These are phyloP conservation scores for Coniochaeta hoffmannii DNA, from an alignment of 2,329 filamentous ascomycete genomes.

Conservation along the genomic window DNA sequence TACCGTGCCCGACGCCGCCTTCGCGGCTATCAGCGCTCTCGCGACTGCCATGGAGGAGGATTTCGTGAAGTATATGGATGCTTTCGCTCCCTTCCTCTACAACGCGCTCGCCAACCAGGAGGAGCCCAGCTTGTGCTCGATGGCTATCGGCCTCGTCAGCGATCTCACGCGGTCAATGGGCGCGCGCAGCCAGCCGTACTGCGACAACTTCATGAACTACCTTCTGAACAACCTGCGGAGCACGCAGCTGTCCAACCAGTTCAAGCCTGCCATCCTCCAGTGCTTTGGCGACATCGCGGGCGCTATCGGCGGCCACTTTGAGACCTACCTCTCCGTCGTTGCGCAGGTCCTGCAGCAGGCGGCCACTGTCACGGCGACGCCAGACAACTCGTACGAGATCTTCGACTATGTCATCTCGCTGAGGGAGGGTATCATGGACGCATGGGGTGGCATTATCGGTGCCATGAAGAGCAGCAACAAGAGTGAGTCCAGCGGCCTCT, in stretches of 20 bases:
- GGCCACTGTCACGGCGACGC: constrained; percentile 68
- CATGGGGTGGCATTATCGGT: constrained; percentile 93
- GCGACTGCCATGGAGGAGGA: constrained; percentile 87
- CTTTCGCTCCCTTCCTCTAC: constrained; percentile 87
- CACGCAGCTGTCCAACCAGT: constrained; percentile 82
- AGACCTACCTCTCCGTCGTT: constrained; percentile 87
- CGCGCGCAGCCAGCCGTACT: constrained; percentile 87
- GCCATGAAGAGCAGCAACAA: constrained; percentile 82
- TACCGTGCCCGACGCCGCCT: constrained; percentile 88
- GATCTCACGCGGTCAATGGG: constrained; percentile 91
- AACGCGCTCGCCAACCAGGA: constrained; percentile 94
- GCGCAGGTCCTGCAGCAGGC: constrained; percentile 93
- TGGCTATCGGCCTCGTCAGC: constrained; percentile 95
- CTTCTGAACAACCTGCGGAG: constrained; percentile 88
- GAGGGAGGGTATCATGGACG: constrained; percentile 97
- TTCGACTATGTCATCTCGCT: constrained; percentile 92
- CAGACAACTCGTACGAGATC: constrained; percentile 88
- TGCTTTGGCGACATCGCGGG: constrained; percentile 97
- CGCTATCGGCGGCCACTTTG: constrained; percentile 85
- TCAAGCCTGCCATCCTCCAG: constrained; percentile 96
- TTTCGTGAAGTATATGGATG: constrained; percentile 96
- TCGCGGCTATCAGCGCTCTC: constrained; percentile 85
- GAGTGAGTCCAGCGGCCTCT: constrained; percentile 41
- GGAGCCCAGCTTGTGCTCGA: constrained; percentile 86
- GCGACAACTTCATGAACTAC: constrained; percentile 97